Base-by-base conservation (phyloP, 2,329 filamentous ascomycete species). In the Venturiaceae sp. region DNA sequence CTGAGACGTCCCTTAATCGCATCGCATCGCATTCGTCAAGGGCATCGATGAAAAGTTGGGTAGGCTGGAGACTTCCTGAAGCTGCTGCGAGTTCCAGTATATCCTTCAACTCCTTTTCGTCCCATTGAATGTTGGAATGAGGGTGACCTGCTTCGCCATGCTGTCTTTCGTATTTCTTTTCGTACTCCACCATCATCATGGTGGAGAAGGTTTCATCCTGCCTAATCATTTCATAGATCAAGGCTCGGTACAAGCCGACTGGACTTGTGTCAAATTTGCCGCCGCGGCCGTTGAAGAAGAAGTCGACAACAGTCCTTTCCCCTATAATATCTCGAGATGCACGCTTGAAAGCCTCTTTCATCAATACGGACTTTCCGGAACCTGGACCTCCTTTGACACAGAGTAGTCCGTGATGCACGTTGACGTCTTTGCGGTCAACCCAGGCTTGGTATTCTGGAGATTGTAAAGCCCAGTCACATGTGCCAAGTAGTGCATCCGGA, bases 201-300 rank as follows among this genome's bases (percentile, higher is more conserved):
- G 14, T 9, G 11, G 21, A 14, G 14, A 9, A 19, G 9, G 21
- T 19, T 11, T 19, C 11, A 14, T 50, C 44, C 9, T 13, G 9
- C 21, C 44, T 62, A 0, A 83, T 64, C 0, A 83, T 64, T 39
- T 83, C 78, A 1, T 68, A 61, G 0, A 83, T 57, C 0, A 83
- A 57, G 0, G 78, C 78, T 2, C 79, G 71, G 61, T 80, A 82
- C 66, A 83, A 72, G 0, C 81, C 80, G 0, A 67, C 30, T 0
- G 71, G 68, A 0, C 78, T 74, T 56, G 69, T 79, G 50, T 83
- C 77, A 8, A 78, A 64, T 5, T 66, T 32, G 0, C 68, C 66
- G 0, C 77, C 77, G 56, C 75, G 66, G 0, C 76, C 76, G 58
- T 79, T 75, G 68, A 80, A 80, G 68, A 79, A 80, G 63, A 79